Conservation (phyloP, 495 filamentous ascomycete species). For the Neurospora sp. region DNA sequence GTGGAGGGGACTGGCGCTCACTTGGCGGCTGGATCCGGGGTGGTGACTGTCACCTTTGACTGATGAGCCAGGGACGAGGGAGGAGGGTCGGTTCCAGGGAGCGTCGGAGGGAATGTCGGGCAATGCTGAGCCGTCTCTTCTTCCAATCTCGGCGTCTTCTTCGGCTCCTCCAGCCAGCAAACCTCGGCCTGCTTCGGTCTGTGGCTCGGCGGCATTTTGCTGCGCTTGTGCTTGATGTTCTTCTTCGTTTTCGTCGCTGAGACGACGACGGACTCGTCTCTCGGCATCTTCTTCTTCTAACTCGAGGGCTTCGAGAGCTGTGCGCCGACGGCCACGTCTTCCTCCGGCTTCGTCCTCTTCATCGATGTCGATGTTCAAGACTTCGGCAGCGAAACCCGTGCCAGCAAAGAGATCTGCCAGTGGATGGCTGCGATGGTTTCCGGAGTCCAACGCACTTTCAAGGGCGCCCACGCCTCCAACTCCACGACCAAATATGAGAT, state of each 20-base stretch:
- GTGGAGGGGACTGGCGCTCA: constrained; percentile 30
- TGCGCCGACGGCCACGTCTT: constrained; percentile 11
- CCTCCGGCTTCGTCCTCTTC: constrained; percentile 8
- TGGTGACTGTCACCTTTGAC: constrained; percentile 19
- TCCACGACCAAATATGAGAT: constrained; percentile 35
- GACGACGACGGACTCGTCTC: constrained; percentile 20
- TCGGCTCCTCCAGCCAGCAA: constrained; percentile 4
- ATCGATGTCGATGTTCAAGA: constrained; percentile 14
- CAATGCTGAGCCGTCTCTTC: constrained; percentile 25
- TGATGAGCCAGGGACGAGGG: constrained; percentile 31
- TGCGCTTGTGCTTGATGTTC: constrained; percentile 5
- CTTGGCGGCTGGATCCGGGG: constrained; percentile 14
- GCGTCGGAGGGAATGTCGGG: constrained; percentile 31
- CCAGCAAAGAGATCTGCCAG: constrained; percentile 30
- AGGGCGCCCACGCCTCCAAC: constrained; percentile 26
- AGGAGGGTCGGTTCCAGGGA: constrained; percentile 38
- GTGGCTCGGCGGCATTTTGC: not conserved
- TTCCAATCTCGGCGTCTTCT: constrained; percentile 27
- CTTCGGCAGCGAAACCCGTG: constrained; percentile 19
- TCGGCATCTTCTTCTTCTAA: constrained; percentile 14
- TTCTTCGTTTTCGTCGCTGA: constrained; percentile 17
- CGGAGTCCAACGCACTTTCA: constrained; percentile 10
- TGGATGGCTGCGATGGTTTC: constrained; percentile 17
- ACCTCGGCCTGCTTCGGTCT: not conserved
- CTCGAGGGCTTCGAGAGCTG: constrained; percentile 14